Percentiles rank a stretch among this genome's conserved stretches.
These are phyloP conservation scores for Nissolia schottii DNA, from an alignment of 306 rosid species.

Conservation along the genomic window DNA sequence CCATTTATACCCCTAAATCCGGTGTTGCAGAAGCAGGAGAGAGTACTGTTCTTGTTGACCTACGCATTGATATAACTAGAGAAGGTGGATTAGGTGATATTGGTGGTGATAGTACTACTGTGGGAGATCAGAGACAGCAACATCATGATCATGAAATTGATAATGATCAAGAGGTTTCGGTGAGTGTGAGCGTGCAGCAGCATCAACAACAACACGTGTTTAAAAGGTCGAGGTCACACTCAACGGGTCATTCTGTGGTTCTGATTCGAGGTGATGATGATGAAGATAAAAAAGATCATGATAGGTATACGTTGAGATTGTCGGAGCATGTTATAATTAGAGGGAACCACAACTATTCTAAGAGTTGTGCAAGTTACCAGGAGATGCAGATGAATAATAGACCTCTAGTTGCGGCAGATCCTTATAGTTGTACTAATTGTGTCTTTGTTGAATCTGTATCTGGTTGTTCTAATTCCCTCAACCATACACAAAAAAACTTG, in stretches of 20 bases:
- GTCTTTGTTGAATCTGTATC: conserved; percentile 26
- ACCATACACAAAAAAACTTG: neutral
- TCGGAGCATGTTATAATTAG: conserved; percentile 46
- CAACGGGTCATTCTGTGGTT: conserved; percentile 75
- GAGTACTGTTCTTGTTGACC: too few species aligned
- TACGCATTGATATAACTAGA: conserved; percentile 40
- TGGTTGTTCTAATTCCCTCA: neutral
- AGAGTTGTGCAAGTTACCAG: conserved; percentile 42
- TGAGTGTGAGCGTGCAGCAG: neutral
- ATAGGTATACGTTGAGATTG: conserved; percentile 48
- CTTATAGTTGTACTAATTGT: conserved; percentile 34
- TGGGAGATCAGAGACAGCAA: neutral
- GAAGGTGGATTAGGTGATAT: conserved; percentile 21
- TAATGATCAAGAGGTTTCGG: neutral
- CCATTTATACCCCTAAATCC: neutral
- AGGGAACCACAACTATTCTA: conserved; percentile 37
- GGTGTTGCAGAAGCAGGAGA: neutral
- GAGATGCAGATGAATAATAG: conserved; percentile 36
- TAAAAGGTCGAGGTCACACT: conserved; percentile 50
- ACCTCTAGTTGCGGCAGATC: too few species aligned
- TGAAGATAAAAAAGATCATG: conserved; percentile 13
- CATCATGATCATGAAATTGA: neutral
- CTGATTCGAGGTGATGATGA: conserved; percentile 11
- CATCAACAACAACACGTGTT: conserved; percentile 10
- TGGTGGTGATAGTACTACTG: neutral